A percentile compares a stretch with the other conserved stretches of the same genome.
Evolutionary conservation across 257 asterid species (phyloP).

Genomic region (Echites panduratus): DNA sequence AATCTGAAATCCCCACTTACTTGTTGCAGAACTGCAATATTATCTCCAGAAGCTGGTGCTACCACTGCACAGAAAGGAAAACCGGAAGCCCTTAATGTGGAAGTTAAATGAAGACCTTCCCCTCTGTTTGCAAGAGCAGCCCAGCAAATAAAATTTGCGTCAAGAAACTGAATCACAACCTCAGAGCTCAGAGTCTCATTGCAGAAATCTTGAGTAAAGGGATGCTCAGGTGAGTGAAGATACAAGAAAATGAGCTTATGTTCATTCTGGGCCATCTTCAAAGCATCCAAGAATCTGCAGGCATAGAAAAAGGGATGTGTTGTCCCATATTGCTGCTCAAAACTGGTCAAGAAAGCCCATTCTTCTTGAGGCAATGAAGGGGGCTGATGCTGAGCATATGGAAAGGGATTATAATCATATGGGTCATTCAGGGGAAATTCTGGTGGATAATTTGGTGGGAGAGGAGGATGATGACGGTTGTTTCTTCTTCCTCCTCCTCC

Average conservation of each 20-base stretch:
- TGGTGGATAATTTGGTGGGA: constrained; percentile 29
- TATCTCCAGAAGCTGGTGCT: constrained; percentile 62
- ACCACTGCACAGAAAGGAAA: constrained; percentile 81
- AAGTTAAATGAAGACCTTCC: constrained; percentile 61
- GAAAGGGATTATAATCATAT: constrained; percentile 4
- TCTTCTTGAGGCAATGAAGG: constrained; percentile 46
- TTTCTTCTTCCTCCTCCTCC: constrained; percentile 39
- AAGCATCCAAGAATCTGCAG: constrained; percentile 50
- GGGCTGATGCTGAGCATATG: constrained; percentile 14
- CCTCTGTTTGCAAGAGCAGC: constrained; percentile 57
- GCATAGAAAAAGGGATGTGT: constrained; percentile 79
- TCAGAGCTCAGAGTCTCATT: constrained; percentile 69
- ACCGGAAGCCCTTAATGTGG: constrained; percentile 33
- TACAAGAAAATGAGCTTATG: constrained; percentile 65
- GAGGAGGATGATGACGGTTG: constrained; percentile 22
- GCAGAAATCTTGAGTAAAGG: constrained; percentile 60
- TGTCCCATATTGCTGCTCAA: constrained; percentile 66
- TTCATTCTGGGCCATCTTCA: constrained; percentile 59
- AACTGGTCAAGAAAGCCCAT: constrained; percentile 53
- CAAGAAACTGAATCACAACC: constrained; percentile 71
- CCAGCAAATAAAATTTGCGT: constrained; percentile 78
- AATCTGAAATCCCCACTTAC: constrained; percentile 20
- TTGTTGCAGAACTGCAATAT: constrained; percentile 66
- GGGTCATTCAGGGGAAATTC: constrained; percentile 30
- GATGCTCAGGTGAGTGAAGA: constrained; percentile 69